These are phyloP conservation scores for Verbena officinalis DNA, from an alignment of 257 asterid genomes.

Conservation along the genomic window DNA sequence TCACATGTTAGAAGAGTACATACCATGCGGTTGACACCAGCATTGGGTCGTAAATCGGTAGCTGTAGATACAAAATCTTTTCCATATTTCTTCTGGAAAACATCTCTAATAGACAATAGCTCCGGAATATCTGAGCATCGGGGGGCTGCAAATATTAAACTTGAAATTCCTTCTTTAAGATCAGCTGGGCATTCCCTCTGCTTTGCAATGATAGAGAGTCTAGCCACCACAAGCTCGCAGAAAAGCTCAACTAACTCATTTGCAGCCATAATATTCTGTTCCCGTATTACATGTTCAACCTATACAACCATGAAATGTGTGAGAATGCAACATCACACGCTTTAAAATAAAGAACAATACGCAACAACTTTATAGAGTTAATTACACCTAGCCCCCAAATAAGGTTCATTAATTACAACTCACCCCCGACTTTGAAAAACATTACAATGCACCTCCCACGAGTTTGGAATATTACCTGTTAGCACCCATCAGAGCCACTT, in stretches of 20 bases:
- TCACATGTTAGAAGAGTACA: neutral
- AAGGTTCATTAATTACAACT: neutral
- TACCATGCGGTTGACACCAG: slow-evolving; percentile 94
- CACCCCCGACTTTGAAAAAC: no score
- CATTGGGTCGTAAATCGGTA: slow-evolving; percentile 88
- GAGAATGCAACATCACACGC: neutral
- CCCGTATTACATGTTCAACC: slow-evolving; percentile 96
- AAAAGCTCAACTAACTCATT: slow-evolving; percentile 93
- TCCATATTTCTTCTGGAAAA: slow-evolving; percentile 85
- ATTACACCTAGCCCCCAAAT: no score
- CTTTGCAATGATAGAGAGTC: slow-evolving; percentile 82
- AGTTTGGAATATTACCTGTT: no score
- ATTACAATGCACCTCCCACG: no score
- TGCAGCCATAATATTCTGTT: slow-evolving; percentile 91
- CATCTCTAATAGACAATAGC: slow-evolving; percentile 63
- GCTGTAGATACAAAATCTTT: slow-evolving; percentile 95
- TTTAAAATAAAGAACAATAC: neutral
- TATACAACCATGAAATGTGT: slow-evolving; percentile 31
- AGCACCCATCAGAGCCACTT: no score
- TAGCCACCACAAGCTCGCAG: slow-evolving; percentile 84
- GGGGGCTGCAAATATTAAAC: slow-evolving; percentile 90
- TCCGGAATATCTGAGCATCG: slow-evolving; percentile 98
- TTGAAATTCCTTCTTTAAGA: slow-evolving; percentile 92
- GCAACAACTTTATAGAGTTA: no score
- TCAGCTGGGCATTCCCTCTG: slow-evolving; percentile 98